Base-by-base conservation (phyloP, 2,329 filamentous ascomycete species). In the Curvularia verruculosa region DNA sequence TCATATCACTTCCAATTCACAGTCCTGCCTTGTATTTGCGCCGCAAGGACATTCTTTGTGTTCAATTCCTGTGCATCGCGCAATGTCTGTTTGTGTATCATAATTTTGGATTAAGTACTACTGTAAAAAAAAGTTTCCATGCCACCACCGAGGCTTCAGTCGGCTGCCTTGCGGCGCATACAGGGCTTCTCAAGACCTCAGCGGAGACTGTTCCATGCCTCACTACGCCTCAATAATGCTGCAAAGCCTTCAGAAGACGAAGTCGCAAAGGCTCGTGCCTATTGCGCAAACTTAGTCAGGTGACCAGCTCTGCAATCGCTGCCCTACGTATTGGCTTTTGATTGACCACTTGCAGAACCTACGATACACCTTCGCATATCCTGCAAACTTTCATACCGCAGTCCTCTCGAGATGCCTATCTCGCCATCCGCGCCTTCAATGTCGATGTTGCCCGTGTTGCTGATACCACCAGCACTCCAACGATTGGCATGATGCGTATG, bases 391-490 rank as follows among this genome's bases (percentile, higher is more conserved):
- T 97, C 78, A 85, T 97, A 59, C 92, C 92, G 1, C 81, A 81
- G 3, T 83, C 88, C 28, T 84, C 89, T 12, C 88, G 87, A 69
- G 88, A 96, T 77, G 89, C 91, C 65, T 97, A 98, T 78, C 85
- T 96, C 66, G 92, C 93, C 57, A 87, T 99, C 56, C 90, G 94
- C 61, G 90, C 93, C 49, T 87, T 99, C 76, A 99, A 99, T 74
- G 85, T 98, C 69, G 94, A 97, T 76, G 85, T 97, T 58, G 91
- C 94, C 43, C 86, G 91, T 55, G 89, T 98, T 60, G 92, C 95
- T 55, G 94, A 98, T 77, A 87, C 90, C 12, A 93, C 95, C 19
- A 95, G 91, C 45, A 95, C 90, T 59, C 87, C 90, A n/a, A 89
- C 89, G 3, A 90, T 98, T 59, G 94, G 92, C 48, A 83, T 88